Percentiles rank a stretch among this genome's conserved stretches.
phyloP scores from a whole-genome alignment of 345 rosid species.

The Eucalyptus rudis region DNA sequence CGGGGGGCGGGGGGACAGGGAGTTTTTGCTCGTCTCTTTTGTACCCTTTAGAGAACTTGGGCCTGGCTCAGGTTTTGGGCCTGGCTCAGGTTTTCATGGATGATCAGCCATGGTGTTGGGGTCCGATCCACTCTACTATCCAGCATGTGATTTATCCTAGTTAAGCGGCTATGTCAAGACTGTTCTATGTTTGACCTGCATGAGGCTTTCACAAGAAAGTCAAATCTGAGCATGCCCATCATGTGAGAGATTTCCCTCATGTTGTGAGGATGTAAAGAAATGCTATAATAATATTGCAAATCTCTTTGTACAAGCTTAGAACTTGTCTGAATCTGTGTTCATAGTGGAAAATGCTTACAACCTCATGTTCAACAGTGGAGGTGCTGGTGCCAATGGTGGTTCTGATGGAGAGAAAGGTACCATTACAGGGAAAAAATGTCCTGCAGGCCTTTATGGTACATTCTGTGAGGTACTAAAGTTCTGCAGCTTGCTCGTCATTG shows the following conservation, averaged over 20 bases:
- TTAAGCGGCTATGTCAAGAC: not conserved
- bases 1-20: not conserved
- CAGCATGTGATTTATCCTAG: not conserved
- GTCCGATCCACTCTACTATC: not conserved
- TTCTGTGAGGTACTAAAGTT: conserved; percentile 58
- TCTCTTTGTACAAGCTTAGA: not conserved
- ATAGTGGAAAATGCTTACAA: not conserved
- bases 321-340: not conserved
- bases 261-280: not conserved
- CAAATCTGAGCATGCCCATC: not conserved
- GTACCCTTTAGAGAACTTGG: not conserved
- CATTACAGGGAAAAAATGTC: conserved; percentile 80
- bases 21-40: not conserved
- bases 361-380: conserved; percentile 46
- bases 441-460: conserved; percentile 88
- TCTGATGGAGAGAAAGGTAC: conserved; percentile 79
- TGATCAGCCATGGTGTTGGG: not conserved
- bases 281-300: not conserved
- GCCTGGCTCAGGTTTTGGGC: too few species aligned
- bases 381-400: conserved; percentile 77
- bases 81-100: not conserved
- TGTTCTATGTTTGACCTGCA: not conserved
- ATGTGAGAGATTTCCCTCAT: not conserved
- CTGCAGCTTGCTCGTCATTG: not conserved
- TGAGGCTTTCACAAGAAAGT: not conserved